Conservation (phyloP, 1,139 yeast genomes). For the Zygotorulaspora mrakii region DNA sequence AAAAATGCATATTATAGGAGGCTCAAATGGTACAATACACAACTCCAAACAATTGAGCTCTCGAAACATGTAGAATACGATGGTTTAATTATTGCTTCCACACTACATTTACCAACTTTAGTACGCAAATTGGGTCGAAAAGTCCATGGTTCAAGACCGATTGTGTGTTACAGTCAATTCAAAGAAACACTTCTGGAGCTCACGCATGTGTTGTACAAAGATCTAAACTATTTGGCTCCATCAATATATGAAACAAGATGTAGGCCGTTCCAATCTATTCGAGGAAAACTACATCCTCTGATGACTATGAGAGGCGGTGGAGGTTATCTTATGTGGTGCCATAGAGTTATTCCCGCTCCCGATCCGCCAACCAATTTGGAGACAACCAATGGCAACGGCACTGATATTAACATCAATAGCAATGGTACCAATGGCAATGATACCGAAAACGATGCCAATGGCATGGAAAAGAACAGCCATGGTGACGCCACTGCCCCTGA, state of each 20-base stretch:
- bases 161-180: slow-evolving; percentile 75
- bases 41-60: slow-evolving; percentile 53
- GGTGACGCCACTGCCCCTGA: too few species aligned
- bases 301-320: slow-evolving; percentile 95
- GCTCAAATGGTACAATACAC: slow-evolving; percentile 39
- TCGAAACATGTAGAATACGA: slow-evolving; percentile 61
- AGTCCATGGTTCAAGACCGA: slow-evolving; percentile 83
- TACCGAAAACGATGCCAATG: too few species aligned
- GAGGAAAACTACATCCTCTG: slow-evolving; percentile 90
- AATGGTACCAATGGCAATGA: too few species aligned
- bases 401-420: too few species aligned
- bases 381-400: too few species aligned
- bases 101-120: slow-evolving; percentile 64
- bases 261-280: slow-evolving; percentile 84
- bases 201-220: slow-evolving; percentile 62
- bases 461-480: too few species aligned
- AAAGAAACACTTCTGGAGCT: slow-evolving; percentile 75
- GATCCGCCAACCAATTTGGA: too few species aligned
- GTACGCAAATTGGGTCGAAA: slow-evolving; percentile 59
- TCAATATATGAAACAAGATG: slow-evolving; percentile 78
- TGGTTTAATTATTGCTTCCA: slow-evolving; percentile 69
- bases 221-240: slow-evolving; percentile 75
- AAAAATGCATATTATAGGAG: slow-evolving; percentile 67
- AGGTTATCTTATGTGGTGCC: slow-evolving; percentile 79
- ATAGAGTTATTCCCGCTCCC: slow-evolving; percentile 71